These are phyloP conservation scores for Euphrasia arctica DNA, from an alignment of 305 asterid genomes.

Conservation along the genomic window DNA sequence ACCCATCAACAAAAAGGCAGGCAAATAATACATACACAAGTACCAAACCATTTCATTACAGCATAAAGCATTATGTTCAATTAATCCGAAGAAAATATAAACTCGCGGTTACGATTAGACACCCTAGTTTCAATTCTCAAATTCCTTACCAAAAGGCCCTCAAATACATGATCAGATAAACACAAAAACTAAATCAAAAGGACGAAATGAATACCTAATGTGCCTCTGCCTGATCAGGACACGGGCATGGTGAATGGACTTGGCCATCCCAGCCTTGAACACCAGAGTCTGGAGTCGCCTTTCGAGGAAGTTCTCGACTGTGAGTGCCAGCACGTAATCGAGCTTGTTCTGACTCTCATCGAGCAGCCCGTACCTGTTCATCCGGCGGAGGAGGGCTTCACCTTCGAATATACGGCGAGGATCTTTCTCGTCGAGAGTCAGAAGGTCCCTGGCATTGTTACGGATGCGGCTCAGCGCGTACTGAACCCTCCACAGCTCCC, in stretches of 20 bases:
- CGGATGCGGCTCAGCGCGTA: constrained; percentile 41
- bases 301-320: constrained; percentile 46
- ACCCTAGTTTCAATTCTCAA: neutral
- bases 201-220: constrained; percentile 29
- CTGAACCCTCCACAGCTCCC: constrained; percentile 44
- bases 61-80: constrained; percentile 2
- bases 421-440: constrained; percentile 39
- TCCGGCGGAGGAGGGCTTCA: constrained; percentile 43
- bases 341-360: constrained; percentile 46
- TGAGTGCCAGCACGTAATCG: constrained; percentile 41
- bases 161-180: neutral
- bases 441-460: constrained; percentile 35
- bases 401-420: constrained; percentile 42
- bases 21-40: no score
- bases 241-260: constrained; percentile 44
- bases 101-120: neutral
- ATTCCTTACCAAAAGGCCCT: neutral
- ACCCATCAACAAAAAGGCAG: no score
- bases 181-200: neutral
- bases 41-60: neutral
- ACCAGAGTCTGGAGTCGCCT: constrained; percentile 46
- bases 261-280: constrained; percentile 46
- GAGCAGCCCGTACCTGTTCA: constrained; percentile 36
- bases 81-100: neutral
- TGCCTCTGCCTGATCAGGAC: constrained; percentile 46